A percentile compares a stretch with the other conserved stretches of the same genome.
These are phyloP conservation scores for Lavandula angustifolia DNA, from an alignment of 257 asterid species.

Conservation along the genomic window DNA sequence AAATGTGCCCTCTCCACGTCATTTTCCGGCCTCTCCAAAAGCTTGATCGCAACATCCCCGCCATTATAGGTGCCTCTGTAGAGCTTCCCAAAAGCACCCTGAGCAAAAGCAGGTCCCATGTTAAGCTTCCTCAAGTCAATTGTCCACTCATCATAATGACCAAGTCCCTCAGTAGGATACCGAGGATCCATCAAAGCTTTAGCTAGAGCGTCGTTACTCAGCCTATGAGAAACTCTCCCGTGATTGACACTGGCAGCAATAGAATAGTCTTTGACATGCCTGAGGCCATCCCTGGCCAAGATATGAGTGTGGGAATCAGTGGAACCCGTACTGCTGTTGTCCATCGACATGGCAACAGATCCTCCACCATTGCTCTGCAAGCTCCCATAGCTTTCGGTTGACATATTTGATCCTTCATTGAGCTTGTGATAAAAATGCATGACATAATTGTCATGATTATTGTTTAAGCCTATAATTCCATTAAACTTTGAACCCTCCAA, in stretches of 20 bases:
- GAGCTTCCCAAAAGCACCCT: constrained; percentile 98
- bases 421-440: constrained; percentile 82
- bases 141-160: constrained; percentile 86
- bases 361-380: constrained; percentile 92
- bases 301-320: constrained; percentile 84
- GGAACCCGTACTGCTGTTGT: constrained; percentile 90
- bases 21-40: constrained; percentile 87
- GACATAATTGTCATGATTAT: constrained; percentile 73
- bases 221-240: constrained; percentile 63
- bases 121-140: constrained; percentile 90
- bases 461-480: constrained; percentile 74
- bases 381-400: constrained; percentile 83
- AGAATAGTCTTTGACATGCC: constrained; percentile 75
- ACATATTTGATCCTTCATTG: constrained; percentile 88
- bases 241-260: constrained; percentile 80
- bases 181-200: constrained; percentile 89
- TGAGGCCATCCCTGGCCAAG: constrained; percentile 84
- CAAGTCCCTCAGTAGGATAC: constrained; percentile 86
- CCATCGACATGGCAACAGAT: constrained; percentile 88
- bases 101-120: constrained; percentile 98
- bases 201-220: constrained; percentile 86
- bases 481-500: constrained; percentile 81
- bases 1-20: constrained; percentile 77
- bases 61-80: constrained; percentile 88
- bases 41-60: constrained; percentile 94